Conservation (phyloP, 192 early-diverging fungal species). For the Obelidium mucronatum region DNA sequence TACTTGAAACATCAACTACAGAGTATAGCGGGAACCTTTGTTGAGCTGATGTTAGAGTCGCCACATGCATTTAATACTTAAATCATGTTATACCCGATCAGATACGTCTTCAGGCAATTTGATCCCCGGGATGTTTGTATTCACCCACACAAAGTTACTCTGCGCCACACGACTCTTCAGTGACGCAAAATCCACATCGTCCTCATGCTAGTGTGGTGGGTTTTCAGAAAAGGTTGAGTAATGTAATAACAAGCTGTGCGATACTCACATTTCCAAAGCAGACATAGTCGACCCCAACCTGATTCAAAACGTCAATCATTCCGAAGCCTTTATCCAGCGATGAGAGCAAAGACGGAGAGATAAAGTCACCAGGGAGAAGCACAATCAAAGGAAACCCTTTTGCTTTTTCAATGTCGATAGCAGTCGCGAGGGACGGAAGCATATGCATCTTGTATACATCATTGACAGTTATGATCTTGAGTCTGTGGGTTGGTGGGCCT, state of each 20-base stretch:
- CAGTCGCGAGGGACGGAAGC: background rate
- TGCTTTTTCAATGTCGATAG: background rate
- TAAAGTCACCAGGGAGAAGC: slow-evolving; percentile 17
- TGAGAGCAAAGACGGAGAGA: slow-evolving; percentile 16
- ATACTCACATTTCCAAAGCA: slow-evolving; percentile 36
- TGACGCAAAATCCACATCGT: slow-evolving; percentile 22
- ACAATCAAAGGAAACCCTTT: background rate
- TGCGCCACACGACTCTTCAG: slow-evolving; percentile 5
- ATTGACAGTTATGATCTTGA: background rate
- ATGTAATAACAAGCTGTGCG: too few species aligned
- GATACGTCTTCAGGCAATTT: background rate
- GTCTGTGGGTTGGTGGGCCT: background rate
- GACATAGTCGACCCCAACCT: slow-evolving; percentile 29
- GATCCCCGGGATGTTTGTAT: slow-evolving; percentile 16
- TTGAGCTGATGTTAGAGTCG: background rate
- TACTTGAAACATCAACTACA: background rate
- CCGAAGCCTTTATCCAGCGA: slow-evolving; percentile 23
- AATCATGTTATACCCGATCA: background rate
- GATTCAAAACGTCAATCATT: slow-evolving; percentile 25
- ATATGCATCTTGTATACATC: slow-evolving; percentile 3
- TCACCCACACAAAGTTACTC: slow-evolving; percentile 17
- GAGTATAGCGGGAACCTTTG: background rate
- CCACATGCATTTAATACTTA: background rate
- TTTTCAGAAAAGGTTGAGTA: too few species aligned
- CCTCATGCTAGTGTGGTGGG: slow-evolving; percentile 16